Evolutionary conservation across 1,139 yeast species (phyloP).

Genomic region (Yamadazyma jaroonii): DNA sequence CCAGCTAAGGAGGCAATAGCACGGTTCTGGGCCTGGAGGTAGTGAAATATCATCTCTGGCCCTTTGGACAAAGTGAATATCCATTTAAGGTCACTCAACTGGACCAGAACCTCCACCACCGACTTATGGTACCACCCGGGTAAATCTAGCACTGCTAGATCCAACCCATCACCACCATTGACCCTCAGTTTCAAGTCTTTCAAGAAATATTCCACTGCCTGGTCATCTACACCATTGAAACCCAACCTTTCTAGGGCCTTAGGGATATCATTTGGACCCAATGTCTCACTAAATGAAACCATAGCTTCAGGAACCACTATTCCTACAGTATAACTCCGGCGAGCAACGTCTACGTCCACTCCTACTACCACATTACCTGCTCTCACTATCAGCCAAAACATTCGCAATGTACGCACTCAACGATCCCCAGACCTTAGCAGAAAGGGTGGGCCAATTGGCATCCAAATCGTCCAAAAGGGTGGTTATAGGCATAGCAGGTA

Average conservation of each 20-base stretch:
- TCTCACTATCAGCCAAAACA: neutral
- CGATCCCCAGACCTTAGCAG: too few relatives aligned
- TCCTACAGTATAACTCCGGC: neutral
- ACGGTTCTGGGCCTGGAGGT: too few relatives aligned
- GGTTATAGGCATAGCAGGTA: slow-evolving; percentile 63
- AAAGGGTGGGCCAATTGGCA: too few relatives aligned
- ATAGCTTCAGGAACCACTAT: neutral
- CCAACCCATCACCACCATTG: neutral
- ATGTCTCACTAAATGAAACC: neutral
- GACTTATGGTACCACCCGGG: too few relatives aligned
- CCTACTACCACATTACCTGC: neutral
- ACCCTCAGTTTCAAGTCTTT: neutral
- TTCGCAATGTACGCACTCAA: neutral
- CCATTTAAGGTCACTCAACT: slow-evolving; percentile 6
- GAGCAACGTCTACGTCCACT: too few relatives aligned
- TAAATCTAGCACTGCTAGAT: too few relatives aligned
- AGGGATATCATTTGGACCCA: slow-evolving; percentile 11
- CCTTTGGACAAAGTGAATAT: neutral
- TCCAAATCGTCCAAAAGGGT: slow-evolving; percentile 1
- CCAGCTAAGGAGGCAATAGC: too few relatives aligned
- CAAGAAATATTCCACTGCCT: slow-evolving; percentile 7
- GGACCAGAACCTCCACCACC: too few relatives aligned
- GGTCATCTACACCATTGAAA: slow-evolving; percentile 20
- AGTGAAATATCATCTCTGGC: too few relatives aligned
- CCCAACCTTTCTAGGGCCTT: slow-evolving; percentile 21